Percentiles rank a stretch among this genome's conserved stretches.
These are phyloP conservation scores for Sarocladiaceae sp. DNA, from an alignment of 2,329 filamentous ascomycete genomes.

Conservation along the genomic window DNA sequence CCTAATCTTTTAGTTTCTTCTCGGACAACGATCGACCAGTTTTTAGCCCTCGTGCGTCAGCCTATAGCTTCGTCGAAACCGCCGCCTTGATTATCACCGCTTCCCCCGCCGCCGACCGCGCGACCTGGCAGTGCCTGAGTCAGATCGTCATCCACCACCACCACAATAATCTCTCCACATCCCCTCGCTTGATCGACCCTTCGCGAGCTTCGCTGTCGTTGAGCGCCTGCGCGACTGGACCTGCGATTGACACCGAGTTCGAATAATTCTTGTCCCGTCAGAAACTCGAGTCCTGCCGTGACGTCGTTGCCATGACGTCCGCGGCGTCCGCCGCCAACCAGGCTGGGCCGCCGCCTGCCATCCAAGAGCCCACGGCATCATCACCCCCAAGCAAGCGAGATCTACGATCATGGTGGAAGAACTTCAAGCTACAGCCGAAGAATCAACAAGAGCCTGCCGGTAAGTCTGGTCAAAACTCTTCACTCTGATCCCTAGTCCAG, in stretches of 20 bases:
- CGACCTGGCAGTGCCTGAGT: slow-evolving; percentile 5
- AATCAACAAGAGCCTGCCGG: slow-evolving; percentile 49
- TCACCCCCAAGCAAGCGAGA: slow-evolving; percentile 83
- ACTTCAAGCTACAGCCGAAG: slow-evolving; percentile 71
- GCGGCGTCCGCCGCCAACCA: slow-evolving; percentile 28
- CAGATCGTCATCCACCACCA: slow-evolving; percentile 9
- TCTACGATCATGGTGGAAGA: slow-evolving; percentile 95
- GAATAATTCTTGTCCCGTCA: background rate
- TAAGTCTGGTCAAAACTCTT: slow-evolving; percentile 29
- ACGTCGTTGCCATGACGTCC: slow-evolving; percentile 29
- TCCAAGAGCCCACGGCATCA: slow-evolving; percentile 37
- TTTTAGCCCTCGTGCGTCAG: background rate
- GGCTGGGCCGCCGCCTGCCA: slow-evolving; percentile 23
- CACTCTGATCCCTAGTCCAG: background rate
- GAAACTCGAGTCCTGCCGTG: slow-evolving; percentile 11
- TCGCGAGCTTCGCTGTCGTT: background rate
- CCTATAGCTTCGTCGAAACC: background rate
- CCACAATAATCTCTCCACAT: background rate
- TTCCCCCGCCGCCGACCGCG: slow-evolving; percentile 6
- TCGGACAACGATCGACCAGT: background rate
- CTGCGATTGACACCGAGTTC: background rate
- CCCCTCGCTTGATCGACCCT: background rate
- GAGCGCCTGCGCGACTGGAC: background rate
- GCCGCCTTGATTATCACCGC: background rate
- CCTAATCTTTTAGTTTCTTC: background rate